Conservation (phyloP, 306 rosid species). For the Hippophae tibetana region DNA sequence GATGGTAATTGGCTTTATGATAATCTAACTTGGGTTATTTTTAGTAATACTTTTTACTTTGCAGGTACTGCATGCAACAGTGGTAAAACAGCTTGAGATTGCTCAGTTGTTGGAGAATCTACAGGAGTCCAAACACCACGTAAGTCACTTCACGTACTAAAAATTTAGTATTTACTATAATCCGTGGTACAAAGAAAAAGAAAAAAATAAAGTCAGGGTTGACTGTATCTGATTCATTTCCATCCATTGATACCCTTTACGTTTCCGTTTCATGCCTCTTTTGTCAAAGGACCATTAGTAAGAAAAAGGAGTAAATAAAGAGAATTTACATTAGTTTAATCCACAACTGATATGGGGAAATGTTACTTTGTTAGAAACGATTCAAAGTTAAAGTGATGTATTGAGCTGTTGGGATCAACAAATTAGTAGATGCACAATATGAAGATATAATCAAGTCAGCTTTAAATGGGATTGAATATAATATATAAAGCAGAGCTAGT, state of each 20-base stretch:
- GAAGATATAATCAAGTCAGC: too few species aligned
- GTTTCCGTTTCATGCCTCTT: too few species aligned
- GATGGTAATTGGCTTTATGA: slow-evolving; percentile 6
- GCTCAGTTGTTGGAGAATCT: slow-evolving; percentile 53
- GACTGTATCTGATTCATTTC: too few species aligned
- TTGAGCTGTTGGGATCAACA: neutral
- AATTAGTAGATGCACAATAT: neutral
- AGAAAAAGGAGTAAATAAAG: too few species aligned
- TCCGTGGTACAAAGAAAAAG: neutral
- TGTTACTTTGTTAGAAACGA: too few species aligned
- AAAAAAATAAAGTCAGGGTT: too few species aligned
- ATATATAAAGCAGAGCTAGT: too few species aligned
- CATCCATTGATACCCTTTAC: too few species aligned
- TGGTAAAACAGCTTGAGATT: slow-evolving; percentile 73
- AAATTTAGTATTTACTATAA: neutral
- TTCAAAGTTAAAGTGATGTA: neutral
- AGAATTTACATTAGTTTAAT: too few species aligned
- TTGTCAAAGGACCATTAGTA: too few species aligned
- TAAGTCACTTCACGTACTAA: slow-evolving; percentile 30
- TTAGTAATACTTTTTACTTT: slow-evolving; percentile 7
- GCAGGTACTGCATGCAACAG: slow-evolving; percentile 70
- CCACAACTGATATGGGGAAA: too few species aligned
- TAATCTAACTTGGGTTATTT: slow-evolving; percentile 5
- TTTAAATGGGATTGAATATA: too few species aligned
- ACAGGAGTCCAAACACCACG: slow-evolving; percentile 46